Conservation (phyloP, 2,329 filamentous ascomycete genomes). For the Aspergillus hiratsukae region DNA sequence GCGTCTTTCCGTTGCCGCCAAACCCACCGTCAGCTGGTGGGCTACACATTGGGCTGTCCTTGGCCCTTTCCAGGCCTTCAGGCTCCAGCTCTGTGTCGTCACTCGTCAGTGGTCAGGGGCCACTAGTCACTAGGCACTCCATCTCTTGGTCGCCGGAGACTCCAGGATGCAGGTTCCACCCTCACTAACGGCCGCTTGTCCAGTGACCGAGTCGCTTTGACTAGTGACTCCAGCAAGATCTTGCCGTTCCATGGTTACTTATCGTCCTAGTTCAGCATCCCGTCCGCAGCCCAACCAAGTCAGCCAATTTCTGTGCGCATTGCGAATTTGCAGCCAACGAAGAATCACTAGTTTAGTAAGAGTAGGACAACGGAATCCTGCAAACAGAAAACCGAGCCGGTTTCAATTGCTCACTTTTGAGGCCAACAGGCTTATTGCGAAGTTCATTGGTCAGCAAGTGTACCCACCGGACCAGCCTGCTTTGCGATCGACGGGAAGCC, state of each 20-base stretch:
- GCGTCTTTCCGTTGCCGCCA: constrained; percentile 30
- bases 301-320: constrained; percentile 4
- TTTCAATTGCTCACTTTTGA: background rate
- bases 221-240: background rate
- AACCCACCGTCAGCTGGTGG: constrained; percentile 20
- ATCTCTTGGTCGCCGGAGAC: constrained; percentile 10
- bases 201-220: constrained; percentile 1
- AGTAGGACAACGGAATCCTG: background rate
- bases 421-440: background rate
- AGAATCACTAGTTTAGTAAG: background rate
- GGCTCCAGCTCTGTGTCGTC: constrained; percentile 4
- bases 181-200: constrained; percentile 7
- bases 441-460: background rate
- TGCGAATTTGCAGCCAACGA: background rate
- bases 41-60: constrained; percentile 7
- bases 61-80: background rate
- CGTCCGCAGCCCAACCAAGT: constrained; percentile 4
- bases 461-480: constrained; percentile 6
- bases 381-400: background rate
- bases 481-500: constrained; percentile 20
- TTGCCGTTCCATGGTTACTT: background rate
- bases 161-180: constrained; percentile 12
- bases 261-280: background rate
- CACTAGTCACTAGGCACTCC: background rate
- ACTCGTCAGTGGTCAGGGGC: background rate